Evolutionary conservation across 2,329 filamentous ascomycete genomes (phyloP), one percentile per base, ranked within the genome.

Genomic region (Calonectria montana): DNA sequence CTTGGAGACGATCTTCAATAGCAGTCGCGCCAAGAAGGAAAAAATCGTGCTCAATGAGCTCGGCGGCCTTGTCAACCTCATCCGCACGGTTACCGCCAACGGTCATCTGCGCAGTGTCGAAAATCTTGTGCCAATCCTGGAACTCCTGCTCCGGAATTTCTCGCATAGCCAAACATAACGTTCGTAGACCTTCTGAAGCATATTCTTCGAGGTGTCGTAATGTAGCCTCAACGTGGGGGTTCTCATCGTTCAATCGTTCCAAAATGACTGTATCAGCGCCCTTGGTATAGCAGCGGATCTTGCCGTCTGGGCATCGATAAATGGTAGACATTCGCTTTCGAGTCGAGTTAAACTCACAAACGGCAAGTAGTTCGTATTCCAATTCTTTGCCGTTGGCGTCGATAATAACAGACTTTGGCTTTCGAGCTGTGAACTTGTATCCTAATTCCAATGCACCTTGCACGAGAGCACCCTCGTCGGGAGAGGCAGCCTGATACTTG

Each of bases 241-340:
- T 97, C 76, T 97, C 90, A 47, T 93, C 89, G 75, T 92, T 91
- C 16, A 99, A 88, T 23, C 97, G 93, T 83, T 99, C 97, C 65
- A 99, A 86, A 77, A 99, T 99, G 63, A 99, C 97, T 2, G 97
- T 99, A 82, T 99, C 97, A 55, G 97, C 97, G 78, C 97, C 97
- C 85, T 99, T 99, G 85, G 93, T 96, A 84, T 98, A 99, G 78
- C 95, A 92, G 63, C 97, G 90, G 71, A 99, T 93, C 85, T 97
- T 98, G 74, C 97, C 97, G 85, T 98, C 96, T 0, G 97, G 97
- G 80, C 96, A 98, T 65, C 97, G 92, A 86, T 97, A 98, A 76
- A 99, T 97, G 25, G 96, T 94, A 9, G 97, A 98, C 97, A 99
- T 99, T 76, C 97, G 90, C 86, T 99, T 99, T 79, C 97, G 90